Conservation (phyloP, 2,329 filamentous ascomycete genomes). For the Nemania diffusa region DNA sequence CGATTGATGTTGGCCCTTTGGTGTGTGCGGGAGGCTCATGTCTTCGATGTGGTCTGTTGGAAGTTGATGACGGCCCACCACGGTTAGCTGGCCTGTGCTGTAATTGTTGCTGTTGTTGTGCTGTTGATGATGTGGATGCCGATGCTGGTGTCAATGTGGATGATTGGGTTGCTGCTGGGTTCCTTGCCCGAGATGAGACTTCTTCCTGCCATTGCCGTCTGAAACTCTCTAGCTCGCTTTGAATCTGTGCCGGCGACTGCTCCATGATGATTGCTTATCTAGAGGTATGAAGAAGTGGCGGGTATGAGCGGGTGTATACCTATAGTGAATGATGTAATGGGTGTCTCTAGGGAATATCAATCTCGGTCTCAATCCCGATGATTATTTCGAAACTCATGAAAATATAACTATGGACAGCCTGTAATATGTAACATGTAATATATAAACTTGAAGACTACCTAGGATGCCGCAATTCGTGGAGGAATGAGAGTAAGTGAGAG, state of each 20-base stretch:
- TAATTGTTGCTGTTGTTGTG: conserved; percentile 14
- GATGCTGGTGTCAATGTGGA: background rate
- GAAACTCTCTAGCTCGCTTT: conserved; percentile 85
- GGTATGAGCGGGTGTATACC: conserved; percentile 10
- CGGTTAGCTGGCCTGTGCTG: conserved; percentile 29
- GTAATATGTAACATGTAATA: background rate
- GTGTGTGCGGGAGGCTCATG: conserved; percentile 35
- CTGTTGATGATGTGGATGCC: conserved; percentile 22
- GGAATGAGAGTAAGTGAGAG: background rate
- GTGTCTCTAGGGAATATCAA: background rate
- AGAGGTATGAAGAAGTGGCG: background rate
- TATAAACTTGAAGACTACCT: conserved; percentile 2
- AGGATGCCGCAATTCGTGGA: background rate
- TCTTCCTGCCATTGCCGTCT: conserved; percentile 88
- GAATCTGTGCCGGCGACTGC: conserved; percentile 51
- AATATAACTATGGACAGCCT: background rate
- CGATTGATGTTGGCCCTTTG: conserved; percentile 34
- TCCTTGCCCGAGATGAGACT: conserved; percentile 61
- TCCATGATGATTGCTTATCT: conserved; percentile 40
- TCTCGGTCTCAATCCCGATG: conserved; percentile 1
- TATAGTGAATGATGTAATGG: background rate
- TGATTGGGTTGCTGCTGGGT: conserved; percentile 31
- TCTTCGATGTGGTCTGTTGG: conserved; percentile 33
- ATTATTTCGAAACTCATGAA: background rate
- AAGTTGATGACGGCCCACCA: conserved; percentile 28